Percentiles rank a stretch among this genome's conserved stretches.
These are phyloP conservation scores for Didymella sp. DNA, from an alignment of 2,329 filamentous ascomycete genomes.

Conservation along the genomic window DNA sequence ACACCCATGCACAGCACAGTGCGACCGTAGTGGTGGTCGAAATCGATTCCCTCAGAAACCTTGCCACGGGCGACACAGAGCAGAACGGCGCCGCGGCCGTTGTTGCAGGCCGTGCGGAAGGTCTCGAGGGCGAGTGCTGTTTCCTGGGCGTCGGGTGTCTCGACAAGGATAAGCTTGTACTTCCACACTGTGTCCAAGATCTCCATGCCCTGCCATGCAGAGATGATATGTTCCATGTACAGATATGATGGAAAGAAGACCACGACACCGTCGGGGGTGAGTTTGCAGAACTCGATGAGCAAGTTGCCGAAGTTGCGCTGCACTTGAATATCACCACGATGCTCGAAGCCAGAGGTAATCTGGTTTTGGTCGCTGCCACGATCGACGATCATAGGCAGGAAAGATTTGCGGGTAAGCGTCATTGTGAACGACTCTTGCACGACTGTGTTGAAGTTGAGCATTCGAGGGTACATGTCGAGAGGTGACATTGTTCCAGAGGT, in stretches of 20 bases:
- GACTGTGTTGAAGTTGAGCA: slow-evolving; percentile 91
- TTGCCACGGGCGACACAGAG: slow-evolving; percentile 97
- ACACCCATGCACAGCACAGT: slow-evolving; percentile 96
- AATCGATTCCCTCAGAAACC: slow-evolving; percentile 97
- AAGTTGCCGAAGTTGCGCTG: slow-evolving; percentile 95
- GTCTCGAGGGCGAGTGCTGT: slow-evolving; percentile 95
- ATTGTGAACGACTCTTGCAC: slow-evolving; percentile 97
- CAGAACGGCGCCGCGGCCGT: slow-evolving; percentile 90
- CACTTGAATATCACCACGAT: slow-evolving; percentile 94
- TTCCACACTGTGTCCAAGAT: slow-evolving; percentile 98
- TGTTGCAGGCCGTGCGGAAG: slow-evolving; percentile 96
- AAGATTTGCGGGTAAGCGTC: slow-evolving; percentile 93
- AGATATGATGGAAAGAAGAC: slow-evolving; percentile 99
- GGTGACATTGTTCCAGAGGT: slow-evolving; percentile 97
- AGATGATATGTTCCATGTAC: slow-evolving; percentile 99
- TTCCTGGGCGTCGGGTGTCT: slow-evolving; percentile 96
- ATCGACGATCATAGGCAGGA: slow-evolving; percentile 97
- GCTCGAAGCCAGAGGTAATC: slow-evolving; percentile 92
- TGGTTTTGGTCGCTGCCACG: slow-evolving; percentile 92
- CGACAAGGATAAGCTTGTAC: slow-evolving; percentile 96
- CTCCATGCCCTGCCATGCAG: slow-evolving; percentile 99
- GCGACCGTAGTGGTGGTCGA: slow-evolving; percentile 96
- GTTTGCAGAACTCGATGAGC: slow-evolving; percentile 91
- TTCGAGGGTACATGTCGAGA: slow-evolving; percentile 98
- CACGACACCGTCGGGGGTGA: slow-evolving; percentile 97